Conservation (phyloP, 2,329 filamentous ascomycete genomes). For the Dendrostoma leiphaemia region DNA sequence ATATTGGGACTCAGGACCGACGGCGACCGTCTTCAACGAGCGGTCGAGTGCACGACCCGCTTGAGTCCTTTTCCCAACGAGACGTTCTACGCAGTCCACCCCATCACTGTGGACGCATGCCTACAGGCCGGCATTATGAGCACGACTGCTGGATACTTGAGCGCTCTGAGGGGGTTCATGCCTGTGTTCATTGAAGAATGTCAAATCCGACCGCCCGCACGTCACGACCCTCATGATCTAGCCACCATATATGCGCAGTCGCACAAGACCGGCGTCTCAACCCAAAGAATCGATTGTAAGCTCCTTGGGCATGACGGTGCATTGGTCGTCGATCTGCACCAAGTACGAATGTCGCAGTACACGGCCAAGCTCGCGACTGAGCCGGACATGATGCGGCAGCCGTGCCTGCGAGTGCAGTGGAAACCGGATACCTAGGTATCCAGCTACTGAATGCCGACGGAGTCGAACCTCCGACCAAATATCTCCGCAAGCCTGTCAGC, state of each 20-base stretch:
- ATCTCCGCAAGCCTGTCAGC: too few relatives aligned
- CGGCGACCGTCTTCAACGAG: not conserved
- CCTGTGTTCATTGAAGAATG: not conserved
- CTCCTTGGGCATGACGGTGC: not conserved
- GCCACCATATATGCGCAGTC: not conserved
- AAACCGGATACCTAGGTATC: too few relatives aligned
- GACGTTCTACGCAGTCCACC: not conserved
- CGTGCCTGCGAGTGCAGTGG: not conserved
- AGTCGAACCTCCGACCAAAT: not conserved
- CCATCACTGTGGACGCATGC: not conserved
- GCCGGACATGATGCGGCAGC: not conserved
- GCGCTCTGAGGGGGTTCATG: not conserved
- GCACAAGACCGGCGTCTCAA: not conserved
- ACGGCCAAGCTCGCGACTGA: not conserved
- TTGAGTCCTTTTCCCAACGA: not conserved
- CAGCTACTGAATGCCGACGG: too few relatives aligned
- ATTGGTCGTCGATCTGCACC: not conserved
- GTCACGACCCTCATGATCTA: not conserved
- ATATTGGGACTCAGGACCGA: not conserved
- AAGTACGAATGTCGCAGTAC: not conserved
- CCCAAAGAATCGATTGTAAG: not conserved
- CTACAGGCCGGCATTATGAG: not conserved
- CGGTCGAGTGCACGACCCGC: not conserved
- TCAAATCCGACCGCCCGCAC: not conserved
- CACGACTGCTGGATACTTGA: not conserved